These are phyloP conservation scores for Cryptosporidium tyzzeri DNA, from an alignment of 169 alveolate genomes.

Conservation along the genomic window DNA sequence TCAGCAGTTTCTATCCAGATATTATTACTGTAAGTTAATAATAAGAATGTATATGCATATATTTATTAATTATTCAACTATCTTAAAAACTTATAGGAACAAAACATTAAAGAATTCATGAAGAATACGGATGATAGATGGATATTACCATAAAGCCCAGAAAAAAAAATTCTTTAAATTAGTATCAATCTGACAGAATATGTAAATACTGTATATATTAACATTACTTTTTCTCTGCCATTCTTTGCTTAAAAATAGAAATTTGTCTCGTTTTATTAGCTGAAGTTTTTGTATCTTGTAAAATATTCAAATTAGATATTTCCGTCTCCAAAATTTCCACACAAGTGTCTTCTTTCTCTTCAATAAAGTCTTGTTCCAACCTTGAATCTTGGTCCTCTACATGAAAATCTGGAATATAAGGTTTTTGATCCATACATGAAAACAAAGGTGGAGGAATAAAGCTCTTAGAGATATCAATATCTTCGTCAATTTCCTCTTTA, in stretches of 20 bases:
- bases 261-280: background rate
- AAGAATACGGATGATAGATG: slow-evolving; percentile 44
- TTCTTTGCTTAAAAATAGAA: slow-evolving; percentile 60
- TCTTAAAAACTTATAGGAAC: slow-evolving; percentile 18
- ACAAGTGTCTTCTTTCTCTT: background rate
- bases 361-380: background rate
- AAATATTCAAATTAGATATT: background rate
- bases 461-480: background rate
- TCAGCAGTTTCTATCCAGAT: slow-evolving; percentile 41
- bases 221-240: slow-evolving; percentile 9
- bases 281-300: background rate
- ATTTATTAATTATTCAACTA: background rate
- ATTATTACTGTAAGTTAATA: slow-evolving; percentile 59
- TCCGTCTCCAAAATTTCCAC: background rate
- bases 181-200: background rate
- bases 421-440: background rate
- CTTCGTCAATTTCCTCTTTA: slow-evolving; percentile 51
- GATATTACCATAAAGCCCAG: slow-evolving; percentile 39
- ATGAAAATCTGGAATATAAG: slow-evolving; percentile 42
- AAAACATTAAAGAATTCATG: slow-evolving; percentile 65
- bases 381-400: slow-evolving; percentile 16
- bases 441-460: slow-evolving; percentile 47
- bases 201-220: background rate
- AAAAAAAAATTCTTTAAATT: slow-evolving; percentile 1
- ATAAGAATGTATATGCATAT: background rate